Percentiles rank a stretch among this genome's conserved stretches.
Conservation (phyloP, 139 green algal species). For the Protoeuglena noctilucae region DNA sequence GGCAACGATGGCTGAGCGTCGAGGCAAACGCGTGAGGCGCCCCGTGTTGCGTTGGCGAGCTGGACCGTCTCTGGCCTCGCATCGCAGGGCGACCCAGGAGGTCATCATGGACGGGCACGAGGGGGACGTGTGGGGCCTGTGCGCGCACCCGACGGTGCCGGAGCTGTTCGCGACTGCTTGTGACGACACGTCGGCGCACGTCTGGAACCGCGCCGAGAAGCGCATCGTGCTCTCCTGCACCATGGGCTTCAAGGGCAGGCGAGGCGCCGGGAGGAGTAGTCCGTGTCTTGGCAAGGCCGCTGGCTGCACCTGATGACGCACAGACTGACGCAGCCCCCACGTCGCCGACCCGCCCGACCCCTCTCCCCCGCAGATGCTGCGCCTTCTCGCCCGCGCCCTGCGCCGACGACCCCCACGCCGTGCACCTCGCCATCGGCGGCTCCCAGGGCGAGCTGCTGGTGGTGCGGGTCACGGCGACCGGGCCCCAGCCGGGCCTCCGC, state of each 20-base stretch:
- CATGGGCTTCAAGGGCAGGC: slow-evolving; percentile 23
- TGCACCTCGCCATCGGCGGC: slow-evolving; percentile 36
- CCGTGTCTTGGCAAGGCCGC: too few relatives aligned
- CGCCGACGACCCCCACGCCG: slow-evolving; percentile 1
- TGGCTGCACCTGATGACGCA: too few relatives aligned
- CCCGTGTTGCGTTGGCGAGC: not conserved
- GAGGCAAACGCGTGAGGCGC: not conserved
- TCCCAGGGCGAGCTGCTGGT: slow-evolving; percentile 34
- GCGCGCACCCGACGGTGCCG: slow-evolving; percentile 28
- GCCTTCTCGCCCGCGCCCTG: slow-evolving; percentile 8
- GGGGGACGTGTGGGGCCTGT: slow-evolving; percentile 31
- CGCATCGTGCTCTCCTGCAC: slow-evolving; percentile 19
- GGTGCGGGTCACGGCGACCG: too few relatives aligned
- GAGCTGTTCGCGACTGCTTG: slow-evolving; percentile 28
- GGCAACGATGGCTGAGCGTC: not conserved
- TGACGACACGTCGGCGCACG: slow-evolving; percentile 24
- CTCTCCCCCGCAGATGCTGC: slow-evolving; percentile 17
- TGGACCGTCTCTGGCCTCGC: not conserved
- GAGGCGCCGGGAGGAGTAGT: too few relatives aligned
- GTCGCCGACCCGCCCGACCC: not conserved
- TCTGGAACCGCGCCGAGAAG: slow-evolving; percentile 26
- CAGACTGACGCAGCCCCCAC: too few relatives aligned
- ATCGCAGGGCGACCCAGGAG: slow-evolving; percentile 15
- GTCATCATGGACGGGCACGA: slow-evolving; percentile 35
- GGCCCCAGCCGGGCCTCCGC: slow-evolving; percentile 21